A percentile compares a stretch with the other conserved stretches of the same genome.
phyloP scores from a whole-genome alignment of 345 rosid species.

The Laguncularia racemosa region DNA sequence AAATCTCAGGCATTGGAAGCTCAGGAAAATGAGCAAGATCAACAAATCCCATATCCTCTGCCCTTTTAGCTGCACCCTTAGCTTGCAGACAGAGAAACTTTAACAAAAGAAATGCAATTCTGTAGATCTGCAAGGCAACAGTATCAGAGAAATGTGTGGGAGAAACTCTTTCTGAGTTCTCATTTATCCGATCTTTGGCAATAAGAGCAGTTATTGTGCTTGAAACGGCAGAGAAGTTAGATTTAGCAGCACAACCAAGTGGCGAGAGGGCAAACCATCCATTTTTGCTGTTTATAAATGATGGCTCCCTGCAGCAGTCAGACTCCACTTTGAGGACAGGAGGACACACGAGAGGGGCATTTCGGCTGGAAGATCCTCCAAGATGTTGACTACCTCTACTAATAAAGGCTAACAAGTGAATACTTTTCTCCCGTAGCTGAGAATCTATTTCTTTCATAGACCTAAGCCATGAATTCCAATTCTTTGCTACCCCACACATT shows the following conservation, averaged over 20 bases:
- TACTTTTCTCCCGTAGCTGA: slow-evolving; percentile 66
- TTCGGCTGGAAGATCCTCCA: slow-evolving; percentile 45
- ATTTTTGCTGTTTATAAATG: slow-evolving; percentile 49
- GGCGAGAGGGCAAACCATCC: slow-evolving; percentile 93
- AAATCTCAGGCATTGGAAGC: slow-evolving; percentile 93
- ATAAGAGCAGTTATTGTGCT: slow-evolving; percentile 34
- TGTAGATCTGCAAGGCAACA: slow-evolving; percentile 75
- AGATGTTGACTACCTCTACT: slow-evolving; percentile 63
- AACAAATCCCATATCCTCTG: slow-evolving; percentile 76
- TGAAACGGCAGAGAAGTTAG: slow-evolving; percentile 32
- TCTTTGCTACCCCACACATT: slow-evolving; percentile 66
- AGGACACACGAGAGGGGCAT: slow-evolving; percentile 47
- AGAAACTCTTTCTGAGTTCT: slow-evolving; percentile 25
- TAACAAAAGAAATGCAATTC: slow-evolving; percentile 61
- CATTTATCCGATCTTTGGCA: slow-evolving; percentile 40
- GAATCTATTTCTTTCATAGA: slow-evolving; percentile 69
- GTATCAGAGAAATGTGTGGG: slow-evolving; percentile 66
- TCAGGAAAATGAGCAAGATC: slow-evolving; percentile 88
- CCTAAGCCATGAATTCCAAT: slow-evolving; percentile 65
- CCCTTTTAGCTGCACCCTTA: slow-evolving; percentile 70
- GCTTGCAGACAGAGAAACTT: slow-evolving; percentile 86
- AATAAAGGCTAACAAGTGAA: slow-evolving; percentile 80
- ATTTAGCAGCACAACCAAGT: slow-evolving; percentile 39
- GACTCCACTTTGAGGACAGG: slow-evolving; percentile 61
- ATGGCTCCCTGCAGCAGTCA: slow-evolving; percentile 49